Base-by-base conservation (phyloP, 164 flowering plant genomes). In the Dillenia suffruticosa region DNA sequence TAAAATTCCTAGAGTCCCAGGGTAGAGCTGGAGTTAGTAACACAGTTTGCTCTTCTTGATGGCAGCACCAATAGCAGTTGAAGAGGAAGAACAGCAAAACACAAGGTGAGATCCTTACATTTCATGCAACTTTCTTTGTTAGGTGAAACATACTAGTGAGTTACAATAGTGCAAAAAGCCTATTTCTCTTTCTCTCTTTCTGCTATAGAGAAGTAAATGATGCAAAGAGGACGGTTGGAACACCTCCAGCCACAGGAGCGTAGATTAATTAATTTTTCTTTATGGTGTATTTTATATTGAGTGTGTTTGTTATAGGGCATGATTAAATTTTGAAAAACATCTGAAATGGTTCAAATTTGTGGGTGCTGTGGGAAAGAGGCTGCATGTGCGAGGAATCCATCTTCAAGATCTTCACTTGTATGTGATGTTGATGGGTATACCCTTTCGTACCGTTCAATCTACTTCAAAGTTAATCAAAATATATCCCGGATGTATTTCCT, bases 1-100 rank as follows among this genome's bases (percentile, higher is more conserved):
- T 90, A 17, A 68, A 79, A 59, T 90, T 92, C 63, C 70, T 95
- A 51, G 87, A 92, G 59, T 74, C 78, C 60, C 81, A 72, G 47
- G 96, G 92, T 45, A 92, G 92, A 56, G 97, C 91, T 13, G 99
- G 97, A 63, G 88, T 95, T 54, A 95, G 99, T 75, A 84, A 90
- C 99, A 95, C 74, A 92, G 92, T 71, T 74, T 95, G 74, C 92
- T 95, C 13, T 95, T 84, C 67, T 92, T 97, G 51, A 92, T 88
- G 83, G 70, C 92, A 40, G 90, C 85, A n/a, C 86, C 92, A 60
- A 73, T 69, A 17, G 77, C 73, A 63, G 76, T 15, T 64, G 65
- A 56, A n/a, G 60, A 71, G 43, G 92, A 79, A 52, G 90, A 81
- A 58, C 87, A 72, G 49, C 80, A 72, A 56, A 63, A 57, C 14